Conservation (phyloP, 2,329 filamentous ascomycete genomes). For the Cytospora piceicola region DNA sequence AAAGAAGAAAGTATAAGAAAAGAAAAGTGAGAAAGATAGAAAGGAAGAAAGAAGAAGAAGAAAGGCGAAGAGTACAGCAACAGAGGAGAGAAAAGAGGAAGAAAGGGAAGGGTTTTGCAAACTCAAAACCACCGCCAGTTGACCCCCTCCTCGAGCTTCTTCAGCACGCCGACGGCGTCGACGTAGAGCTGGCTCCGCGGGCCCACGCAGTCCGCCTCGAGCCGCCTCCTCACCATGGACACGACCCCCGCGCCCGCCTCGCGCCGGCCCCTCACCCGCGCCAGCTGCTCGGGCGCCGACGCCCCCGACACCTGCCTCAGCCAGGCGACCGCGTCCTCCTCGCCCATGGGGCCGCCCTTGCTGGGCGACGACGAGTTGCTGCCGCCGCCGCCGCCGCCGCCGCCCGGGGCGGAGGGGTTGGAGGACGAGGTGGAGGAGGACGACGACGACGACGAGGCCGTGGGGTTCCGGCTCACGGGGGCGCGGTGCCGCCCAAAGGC, state of each 20-base stretch:
- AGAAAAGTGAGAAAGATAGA: background rate
- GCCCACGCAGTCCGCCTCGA: conserved; percentile 56
- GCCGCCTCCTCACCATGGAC: conserved; percentile 49
- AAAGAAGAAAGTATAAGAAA: conserved; percentile 8
- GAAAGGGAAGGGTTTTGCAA: background rate
- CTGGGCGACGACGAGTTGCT: conserved; percentile 33
- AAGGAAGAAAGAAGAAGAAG: background rate
- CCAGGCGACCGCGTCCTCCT: conserved; percentile 42
- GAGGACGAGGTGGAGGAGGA: too few species aligned
- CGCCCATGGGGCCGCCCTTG: conserved; percentile 31
- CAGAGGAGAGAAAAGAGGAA: background rate
- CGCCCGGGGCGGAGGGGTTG: conserved; percentile 6
- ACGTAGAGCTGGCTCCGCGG: conserved; percentile 54
- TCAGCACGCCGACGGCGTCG: conserved; percentile 58
- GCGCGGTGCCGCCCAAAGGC: conserved; percentile 49
- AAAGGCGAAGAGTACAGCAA: background rate
- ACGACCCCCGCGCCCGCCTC: conserved; percentile 50
- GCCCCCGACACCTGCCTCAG: conserved; percentile 47
- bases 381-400: conserved; percentile 27
- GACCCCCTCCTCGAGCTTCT: conserved; percentile 52
- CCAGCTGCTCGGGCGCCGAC: conserved; percentile 43
- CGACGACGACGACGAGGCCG: conserved; percentile 13
- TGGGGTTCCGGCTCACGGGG: conserved; percentile 9
- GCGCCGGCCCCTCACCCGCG: conserved; percentile 44
- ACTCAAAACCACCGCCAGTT: conserved; percentile 49